A percentile compares a stretch with the other conserved stretches of the same genome.
phyloP scores from a whole-genome alignment of 352 stramenopile species.

The Globisporangium spinosum region DNA sequence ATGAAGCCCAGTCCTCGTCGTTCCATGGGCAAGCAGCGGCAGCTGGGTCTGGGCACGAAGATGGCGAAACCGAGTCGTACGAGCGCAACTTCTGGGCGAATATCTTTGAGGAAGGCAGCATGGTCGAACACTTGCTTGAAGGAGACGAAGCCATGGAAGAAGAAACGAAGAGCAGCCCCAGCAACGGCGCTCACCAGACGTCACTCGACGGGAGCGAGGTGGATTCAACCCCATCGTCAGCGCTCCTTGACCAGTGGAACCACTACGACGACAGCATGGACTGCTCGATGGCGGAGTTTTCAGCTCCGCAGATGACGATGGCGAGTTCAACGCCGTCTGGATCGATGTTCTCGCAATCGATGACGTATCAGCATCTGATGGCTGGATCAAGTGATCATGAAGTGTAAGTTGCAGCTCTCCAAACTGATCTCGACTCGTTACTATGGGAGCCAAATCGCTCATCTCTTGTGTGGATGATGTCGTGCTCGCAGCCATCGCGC shows the following conservation, averaged over 20 bases:
- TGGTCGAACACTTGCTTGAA: constrained; percentile 25
- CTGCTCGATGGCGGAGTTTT: constrained; percentile 24
- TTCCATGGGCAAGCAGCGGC: background rate
- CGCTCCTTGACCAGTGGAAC: constrained; percentile 30
- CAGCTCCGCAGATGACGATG: constrained; percentile 18
- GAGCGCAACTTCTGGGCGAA: constrained; percentile 32
- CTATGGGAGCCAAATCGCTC: background rate
- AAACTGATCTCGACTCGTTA: background rate
- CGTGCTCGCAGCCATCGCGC: constrained; percentile 3
- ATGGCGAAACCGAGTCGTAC: constrained; percentile 18
- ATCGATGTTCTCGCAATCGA: constrained; percentile 11
- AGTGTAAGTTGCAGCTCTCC: constrained; percentile 19
- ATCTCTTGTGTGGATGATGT: background rate
- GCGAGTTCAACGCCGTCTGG: constrained; percentile 5
- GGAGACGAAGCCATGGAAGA: constrained; percentile 31
- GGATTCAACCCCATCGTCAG: constrained; percentile 18
- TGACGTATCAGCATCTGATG: constrained; percentile 22
- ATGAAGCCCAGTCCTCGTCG: background rate
- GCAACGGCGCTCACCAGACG: constrained; percentile 7
- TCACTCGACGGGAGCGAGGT: background rate
- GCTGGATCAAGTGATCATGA: constrained; percentile 25
- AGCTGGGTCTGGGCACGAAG: background rate
- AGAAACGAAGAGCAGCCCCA: constrained; percentile 12
- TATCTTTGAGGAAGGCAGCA: constrained; percentile 32
- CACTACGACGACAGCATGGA: constrained; percentile 37